These are phyloP conservation scores for Gossypium rotundifolium DNA, from an alignment of 345 rosid genomes.

Conservation along the genomic window DNA sequence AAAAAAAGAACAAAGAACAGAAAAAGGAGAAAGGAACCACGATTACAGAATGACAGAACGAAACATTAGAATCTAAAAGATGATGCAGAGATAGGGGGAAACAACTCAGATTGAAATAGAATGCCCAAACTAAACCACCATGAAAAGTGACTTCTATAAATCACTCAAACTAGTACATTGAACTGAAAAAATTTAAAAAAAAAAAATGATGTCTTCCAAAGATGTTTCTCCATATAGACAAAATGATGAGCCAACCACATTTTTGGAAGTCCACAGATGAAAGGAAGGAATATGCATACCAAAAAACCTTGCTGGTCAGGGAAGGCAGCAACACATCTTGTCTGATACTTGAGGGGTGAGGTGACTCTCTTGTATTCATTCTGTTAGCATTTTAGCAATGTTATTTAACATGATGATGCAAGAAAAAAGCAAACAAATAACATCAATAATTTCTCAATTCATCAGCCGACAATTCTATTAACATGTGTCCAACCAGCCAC, in stretches of 20 bases:
- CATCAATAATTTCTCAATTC: not conserved
- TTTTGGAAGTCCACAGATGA: not conserved
- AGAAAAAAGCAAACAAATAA: not conserved
- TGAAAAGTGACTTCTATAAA: not conserved
- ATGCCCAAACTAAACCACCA: not conserved
- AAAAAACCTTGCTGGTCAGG: conserved; percentile 98
- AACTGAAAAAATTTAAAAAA: not conserved
- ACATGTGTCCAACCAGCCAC: not conserved
- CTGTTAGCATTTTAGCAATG: conserved; percentile 32
- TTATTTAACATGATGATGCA: conserved; percentile 7
- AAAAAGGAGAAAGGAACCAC: not conserved
- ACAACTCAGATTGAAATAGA: not conserved
- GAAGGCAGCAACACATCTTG: conserved; percentile 93
- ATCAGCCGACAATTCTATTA: not conserved
- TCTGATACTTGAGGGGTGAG: conserved; percentile 93
- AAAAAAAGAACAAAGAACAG: not conserved
- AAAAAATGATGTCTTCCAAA: not conserved
- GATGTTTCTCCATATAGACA: not conserved
- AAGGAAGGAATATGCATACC: conserved; percentile 32
- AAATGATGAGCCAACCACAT: not conserved
- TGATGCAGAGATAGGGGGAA: not conserved
- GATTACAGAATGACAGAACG: not conserved
- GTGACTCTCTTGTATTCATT: conserved; percentile 77
- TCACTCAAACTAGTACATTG: not conserved
- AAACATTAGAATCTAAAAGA: not conserved